phyloP scores from a whole-genome alignment of 2,329 filamentous ascomycete genomes.

The Alternaria sp. region DNA sequence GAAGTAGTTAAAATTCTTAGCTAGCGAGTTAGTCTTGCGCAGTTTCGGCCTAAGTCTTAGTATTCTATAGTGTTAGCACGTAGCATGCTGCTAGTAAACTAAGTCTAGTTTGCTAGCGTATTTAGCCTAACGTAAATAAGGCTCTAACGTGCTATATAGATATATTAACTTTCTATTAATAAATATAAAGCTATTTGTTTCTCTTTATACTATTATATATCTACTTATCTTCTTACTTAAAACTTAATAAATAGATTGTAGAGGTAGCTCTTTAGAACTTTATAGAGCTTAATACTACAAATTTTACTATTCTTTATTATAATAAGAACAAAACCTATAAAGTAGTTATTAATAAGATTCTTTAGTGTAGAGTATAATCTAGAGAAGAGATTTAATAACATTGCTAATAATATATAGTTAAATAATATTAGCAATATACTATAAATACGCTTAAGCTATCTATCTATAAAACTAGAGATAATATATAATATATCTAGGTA shows the following conservation, averaged over 20 bases:
- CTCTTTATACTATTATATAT: not conserved
- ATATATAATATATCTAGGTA: not conserved
- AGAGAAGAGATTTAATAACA: not conserved
- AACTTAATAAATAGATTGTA: not conserved
- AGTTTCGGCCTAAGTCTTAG: conserved; percentile 2
- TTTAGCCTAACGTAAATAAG: not conserved
- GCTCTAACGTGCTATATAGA: not conserved
- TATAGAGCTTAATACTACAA: not conserved
- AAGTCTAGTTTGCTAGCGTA: not conserved
- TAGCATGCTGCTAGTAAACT: not conserved
- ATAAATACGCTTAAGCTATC: not conserved
- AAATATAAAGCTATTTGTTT: not conserved
- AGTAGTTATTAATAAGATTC: not conserved
- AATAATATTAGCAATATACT: not conserved
- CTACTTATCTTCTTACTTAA: not conserved
- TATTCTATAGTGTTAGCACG: not conserved
- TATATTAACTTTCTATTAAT: not conserved
- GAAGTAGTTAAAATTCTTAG: not conserved
- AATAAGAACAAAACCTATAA: not conserved
- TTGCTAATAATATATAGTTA: not conserved
- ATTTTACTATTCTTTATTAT: not conserved
- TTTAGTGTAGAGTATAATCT: not conserved
- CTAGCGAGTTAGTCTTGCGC: not conserved
- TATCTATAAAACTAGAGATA: not conserved
- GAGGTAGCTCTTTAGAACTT: not conserved